Conservation (phyloP, 768 basidiomycete genomes). For the Nidularia pulvinata region DNA sequence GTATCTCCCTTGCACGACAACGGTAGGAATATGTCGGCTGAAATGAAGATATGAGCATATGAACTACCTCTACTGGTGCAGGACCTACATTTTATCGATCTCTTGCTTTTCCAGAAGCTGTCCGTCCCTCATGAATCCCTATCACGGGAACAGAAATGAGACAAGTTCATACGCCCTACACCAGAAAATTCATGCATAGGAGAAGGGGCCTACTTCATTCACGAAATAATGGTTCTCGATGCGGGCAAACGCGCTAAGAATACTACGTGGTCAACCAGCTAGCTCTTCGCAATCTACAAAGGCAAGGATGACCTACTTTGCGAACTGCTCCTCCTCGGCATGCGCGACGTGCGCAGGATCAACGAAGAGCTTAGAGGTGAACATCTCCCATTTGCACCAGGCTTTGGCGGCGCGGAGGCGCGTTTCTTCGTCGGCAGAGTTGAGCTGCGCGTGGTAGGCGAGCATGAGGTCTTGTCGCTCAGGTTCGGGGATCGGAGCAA, state of each 20-base stretch:
- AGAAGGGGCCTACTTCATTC: slow-evolving; percentile 52
- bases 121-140: slow-evolving; percentile 89
- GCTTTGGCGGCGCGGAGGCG: slow-evolving; percentile 75
- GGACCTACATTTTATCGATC: slow-evolving; percentile 82
- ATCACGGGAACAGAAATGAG: neutral
- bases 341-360: slow-evolving; percentile 68
- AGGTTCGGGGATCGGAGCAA: slow-evolving; percentile 77
- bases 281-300: neutral
- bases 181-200: neutral
- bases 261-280: neutral
- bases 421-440: slow-evolving; percentile 65
- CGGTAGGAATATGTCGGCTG: slow-evolving; percentile 86
- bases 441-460: slow-evolving; percentile 84
- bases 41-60: neutral
- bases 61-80: neutral
- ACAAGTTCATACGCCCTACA: neutral
- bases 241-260: slow-evolving; percentile 75
- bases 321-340: slow-evolving; percentile 73
- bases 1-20: slow-evolving; percentile 86
- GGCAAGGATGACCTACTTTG: slow-evolving; percentile 49
- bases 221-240: slow-evolving; percentile 95
- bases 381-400: slow-evolving; percentile 94
- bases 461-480: slow-evolving; percentile 80
- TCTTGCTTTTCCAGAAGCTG: slow-evolving; percentile 82
- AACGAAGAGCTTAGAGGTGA: slow-evolving; percentile 72